Evolutionary conservation across 2,329 filamentous ascomycete species (phyloP), one percentile per base, ranked within the genome.

Genomic region (Magnaporthales sp.): DNA sequence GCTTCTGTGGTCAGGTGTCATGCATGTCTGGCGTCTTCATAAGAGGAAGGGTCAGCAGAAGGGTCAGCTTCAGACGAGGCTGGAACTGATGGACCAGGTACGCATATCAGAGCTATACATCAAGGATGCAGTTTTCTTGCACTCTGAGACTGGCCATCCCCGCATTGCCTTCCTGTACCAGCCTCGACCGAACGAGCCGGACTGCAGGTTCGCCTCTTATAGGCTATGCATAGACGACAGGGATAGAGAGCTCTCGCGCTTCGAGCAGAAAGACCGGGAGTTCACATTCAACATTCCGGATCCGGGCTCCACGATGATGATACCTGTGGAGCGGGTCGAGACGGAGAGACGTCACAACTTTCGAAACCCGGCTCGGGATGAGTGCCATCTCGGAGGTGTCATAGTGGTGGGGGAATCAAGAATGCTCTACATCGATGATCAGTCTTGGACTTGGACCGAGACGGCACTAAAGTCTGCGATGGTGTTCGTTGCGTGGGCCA

Each of bases 401-500:
- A 81, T 95, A 58, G 85, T 93, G 2, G 83, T 94, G 8, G 91
- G 91, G 24, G 91, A 93, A 77, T 96, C 91, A 0, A 88, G 89
- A 1, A 85, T 99, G 67, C 86, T 89, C 9, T 98, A 98, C 75
- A 89, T 95, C 68, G 91, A 97, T 72, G 91, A 92, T 68, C 83
- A 90, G 38, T 91, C 83, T 24, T 89, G 89, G 69, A 84, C 87
- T 38, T 84, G 83, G 13, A 84, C 92, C 13, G 86, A 88, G 22
- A 83, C 88, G 9, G 79, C 83, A 0, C 78, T 97, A 2, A 81
- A 86, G 0, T 88, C 94, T 67, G 86, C 93, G 0, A 92, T 90
- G 2, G 89, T 97, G 46, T 98, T 96, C 71, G 90, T 95, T n/a
- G 88, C 92, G 2, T 99, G 94, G 93, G 91, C 91, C 69, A 87